Conservation (phyloP, 2,329 filamentous ascomycete genomes). For the Fusarium udum region DNA sequence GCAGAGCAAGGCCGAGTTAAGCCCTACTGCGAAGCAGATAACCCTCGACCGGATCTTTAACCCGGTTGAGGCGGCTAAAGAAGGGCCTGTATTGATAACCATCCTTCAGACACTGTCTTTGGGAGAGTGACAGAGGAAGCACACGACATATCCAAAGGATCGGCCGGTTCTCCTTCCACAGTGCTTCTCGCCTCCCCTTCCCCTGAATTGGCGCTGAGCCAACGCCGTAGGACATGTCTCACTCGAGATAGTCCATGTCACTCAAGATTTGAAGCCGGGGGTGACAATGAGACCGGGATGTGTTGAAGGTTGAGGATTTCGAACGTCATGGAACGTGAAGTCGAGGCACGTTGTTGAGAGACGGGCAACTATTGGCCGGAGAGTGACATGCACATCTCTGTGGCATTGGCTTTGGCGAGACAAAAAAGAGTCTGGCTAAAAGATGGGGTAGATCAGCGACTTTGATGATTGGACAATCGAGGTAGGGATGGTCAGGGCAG, state of each 20-base stretch:
- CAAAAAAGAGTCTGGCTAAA: slow-evolving; percentile 38
- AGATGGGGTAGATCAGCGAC: slow-evolving; percentile 36
- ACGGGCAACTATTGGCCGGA: slow-evolving; percentile 34
- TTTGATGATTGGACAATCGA: slow-evolving; percentile 33
- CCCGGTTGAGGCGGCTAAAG: slow-evolving; percentile 7
- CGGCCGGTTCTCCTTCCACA: slow-evolving; percentile 9
- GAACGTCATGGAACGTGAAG: slow-evolving; percentile 26
- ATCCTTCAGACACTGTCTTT: slow-evolving; percentile 3
- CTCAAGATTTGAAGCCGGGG: slow-evolving; percentile 2
- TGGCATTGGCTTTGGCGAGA: slow-evolving; percentile 28
- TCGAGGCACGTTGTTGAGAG: slow-evolving; percentile 41
- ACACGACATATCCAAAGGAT: slow-evolving; percentile 30
- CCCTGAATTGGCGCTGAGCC: slow-evolving; percentile 29
- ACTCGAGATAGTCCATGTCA: slow-evolving; percentile 14
- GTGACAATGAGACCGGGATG: neutral
- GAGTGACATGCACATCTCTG: slow-evolving; percentile 30
- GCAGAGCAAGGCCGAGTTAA: neutral
- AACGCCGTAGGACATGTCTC: slow-evolving; percentile 18
- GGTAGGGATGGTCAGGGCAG: slow-evolving; percentile 15
- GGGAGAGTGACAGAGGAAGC: slow-evolving; percentile 10
- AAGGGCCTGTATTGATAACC: neutral
- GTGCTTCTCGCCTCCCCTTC: slow-evolving; percentile 16
- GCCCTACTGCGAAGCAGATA: neutral
- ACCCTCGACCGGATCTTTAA: slow-evolving; percentile 7
- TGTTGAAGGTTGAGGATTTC: slow-evolving; percentile 20